Percentiles rank a stretch among this genome's conserved stretches.
Evolutionary conservation across 1,139 yeast genomes (phyloP).

Genomic region (Magnusiomyces paraingens): DNA sequence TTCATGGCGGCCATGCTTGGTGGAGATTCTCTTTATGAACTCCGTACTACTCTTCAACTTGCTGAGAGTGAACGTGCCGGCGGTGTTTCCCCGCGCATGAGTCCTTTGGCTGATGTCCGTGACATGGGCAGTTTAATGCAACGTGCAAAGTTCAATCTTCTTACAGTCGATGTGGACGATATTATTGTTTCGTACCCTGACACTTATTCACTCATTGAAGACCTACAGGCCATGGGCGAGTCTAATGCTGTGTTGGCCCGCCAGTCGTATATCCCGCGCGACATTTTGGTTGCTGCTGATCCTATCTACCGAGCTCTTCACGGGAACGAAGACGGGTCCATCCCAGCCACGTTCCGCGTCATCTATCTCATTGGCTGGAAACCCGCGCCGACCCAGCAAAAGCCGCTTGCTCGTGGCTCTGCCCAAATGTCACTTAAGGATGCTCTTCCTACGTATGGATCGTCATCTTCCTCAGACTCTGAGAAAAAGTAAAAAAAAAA

Average conservation of each 20-base stretch:
- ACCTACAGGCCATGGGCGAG: constrained; percentile 79
- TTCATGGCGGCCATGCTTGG: constrained; percentile 81
- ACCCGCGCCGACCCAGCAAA: constrained; percentile 58
- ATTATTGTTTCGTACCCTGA: constrained; percentile 79
- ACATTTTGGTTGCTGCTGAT: constrained; percentile 65
- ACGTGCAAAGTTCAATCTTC: constrained; percentile 69
- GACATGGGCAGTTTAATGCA: constrained; percentile 71
- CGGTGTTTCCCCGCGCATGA: constrained; percentile 72
- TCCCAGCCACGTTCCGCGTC: constrained; percentile 60
- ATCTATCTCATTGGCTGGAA: constrained; percentile 90
- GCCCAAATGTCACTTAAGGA: constrained; percentile 66
- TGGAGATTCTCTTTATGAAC: constrained; percentile 76
- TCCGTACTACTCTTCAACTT: constrained; percentile 70
- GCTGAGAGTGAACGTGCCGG: constrained; percentile 79
- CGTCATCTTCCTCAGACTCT: no score
- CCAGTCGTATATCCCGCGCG: constrained; percentile 52
- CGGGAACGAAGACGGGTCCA: constrained; percentile 40
- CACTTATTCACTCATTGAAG: constrained; percentile 58
- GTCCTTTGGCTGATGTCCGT: constrained; percentile 72
- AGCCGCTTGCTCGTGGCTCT: constrained; percentile 67
- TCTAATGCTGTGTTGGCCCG: constrained; percentile 62
- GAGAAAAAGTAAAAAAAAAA: not conserved
- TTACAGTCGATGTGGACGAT: constrained; percentile 82
- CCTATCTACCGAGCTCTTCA: constrained; percentile 68
- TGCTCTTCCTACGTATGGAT: constrained; percentile 32